phyloP scores from a whole-genome alignment of 805 yeast species.

The Zygosaccharomyces rouxii region DNA sequence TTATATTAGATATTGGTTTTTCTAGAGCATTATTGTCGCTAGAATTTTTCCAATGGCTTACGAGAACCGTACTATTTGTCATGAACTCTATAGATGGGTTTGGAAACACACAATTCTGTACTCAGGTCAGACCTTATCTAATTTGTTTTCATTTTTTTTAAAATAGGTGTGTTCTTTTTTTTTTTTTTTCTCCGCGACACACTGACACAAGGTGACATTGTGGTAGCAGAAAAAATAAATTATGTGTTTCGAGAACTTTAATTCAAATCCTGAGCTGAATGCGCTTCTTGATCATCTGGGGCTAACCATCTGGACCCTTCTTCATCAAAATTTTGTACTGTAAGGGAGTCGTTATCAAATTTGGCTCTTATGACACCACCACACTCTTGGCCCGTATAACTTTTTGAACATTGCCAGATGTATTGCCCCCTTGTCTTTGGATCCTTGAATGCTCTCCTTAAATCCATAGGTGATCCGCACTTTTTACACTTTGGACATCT shows the following conservation, averaged over 20 bases:
- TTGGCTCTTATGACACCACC: conserved; percentile 49
- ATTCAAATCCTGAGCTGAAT: conserved; percentile 16
- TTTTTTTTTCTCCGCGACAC: conserved; percentile 2
- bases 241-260: background rate
- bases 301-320: conserved; percentile 45
- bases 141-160: background rate
- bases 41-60: conserved; percentile 4
- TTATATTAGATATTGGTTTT: background rate
- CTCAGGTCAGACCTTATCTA: too few species aligned
- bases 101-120: too few species aligned
- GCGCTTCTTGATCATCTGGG: conserved; percentile 37
- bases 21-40: background rate
- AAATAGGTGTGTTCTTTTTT: background rate
- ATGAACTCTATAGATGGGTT: background rate
- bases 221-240: background rate
- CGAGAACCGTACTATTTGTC: background rate
- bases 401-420: conserved; percentile 60
- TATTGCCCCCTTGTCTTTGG: conserved; percentile 49
- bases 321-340: conserved; percentile 33
- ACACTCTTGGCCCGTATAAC: conserved; percentile 43
- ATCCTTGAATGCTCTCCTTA: conserved; percentile 52
- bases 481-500: conserved; percentile 42
- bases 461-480: conserved; percentile 42
- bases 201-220: background rate
- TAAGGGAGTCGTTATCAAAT: conserved; percentile 36